Evolutionary conservation across 2,329 filamentous ascomycete genomes (phyloP).

Genomic region (Cladophialophora bantiana): DNA sequence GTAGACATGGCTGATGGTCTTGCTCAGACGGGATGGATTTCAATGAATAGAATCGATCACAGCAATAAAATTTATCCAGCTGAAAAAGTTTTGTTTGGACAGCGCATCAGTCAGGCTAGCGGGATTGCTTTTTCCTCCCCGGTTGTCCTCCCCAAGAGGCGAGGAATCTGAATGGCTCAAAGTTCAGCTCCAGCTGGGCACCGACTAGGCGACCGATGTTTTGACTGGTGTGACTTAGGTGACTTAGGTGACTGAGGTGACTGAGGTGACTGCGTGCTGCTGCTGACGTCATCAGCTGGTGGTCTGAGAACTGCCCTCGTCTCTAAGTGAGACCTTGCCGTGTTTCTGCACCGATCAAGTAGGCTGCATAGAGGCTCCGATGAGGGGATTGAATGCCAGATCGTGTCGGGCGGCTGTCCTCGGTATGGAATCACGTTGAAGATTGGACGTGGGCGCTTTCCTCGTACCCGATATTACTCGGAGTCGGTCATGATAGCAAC

Average conservation of each 20-base stretch:
- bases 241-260: not conserved
- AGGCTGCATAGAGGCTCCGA: not conserved
- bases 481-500: no score
- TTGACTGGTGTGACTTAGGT: not conserved
- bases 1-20: slow-evolving; percentile 23
- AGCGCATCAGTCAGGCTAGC: not conserved
- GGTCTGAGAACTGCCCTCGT: slow-evolving; percentile 1
- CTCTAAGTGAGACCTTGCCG: not conserved
- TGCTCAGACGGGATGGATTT: not conserved
- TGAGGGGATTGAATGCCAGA: no score
- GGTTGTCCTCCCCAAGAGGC: not conserved
- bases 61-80: not conserved
- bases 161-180: slow-evolving; percentile 3
- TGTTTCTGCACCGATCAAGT: slow-evolving; percentile 1
- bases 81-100: not conserved
- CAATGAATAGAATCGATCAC: not conserved
- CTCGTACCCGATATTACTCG: no score
- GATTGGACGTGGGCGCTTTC: no score
- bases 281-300: slow-evolving; percentile 5
- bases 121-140: not conserved
- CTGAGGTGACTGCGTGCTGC: not conserved
- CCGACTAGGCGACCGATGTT: not conserved
- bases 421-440: no score
- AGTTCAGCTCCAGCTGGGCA: not conserved
- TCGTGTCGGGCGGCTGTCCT: not conserved